Evolutionary conservation across 2,329 filamentous ascomycete species (phyloP).

Genomic region (Pseudogymnoascus sp.): DNA sequence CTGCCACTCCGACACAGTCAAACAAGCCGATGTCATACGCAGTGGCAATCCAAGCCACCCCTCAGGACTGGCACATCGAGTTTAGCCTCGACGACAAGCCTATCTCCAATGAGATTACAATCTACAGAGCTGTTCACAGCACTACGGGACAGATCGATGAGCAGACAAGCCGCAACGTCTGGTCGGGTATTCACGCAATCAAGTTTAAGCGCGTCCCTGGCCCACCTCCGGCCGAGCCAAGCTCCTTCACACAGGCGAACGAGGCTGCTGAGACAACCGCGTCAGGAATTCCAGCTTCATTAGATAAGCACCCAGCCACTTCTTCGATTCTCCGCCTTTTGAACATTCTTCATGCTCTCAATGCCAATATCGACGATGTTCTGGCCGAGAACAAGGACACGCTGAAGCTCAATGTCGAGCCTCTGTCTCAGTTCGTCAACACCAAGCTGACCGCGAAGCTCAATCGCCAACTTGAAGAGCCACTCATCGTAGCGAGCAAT

Average conservation of each 20-base stretch:
- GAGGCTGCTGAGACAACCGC: slow-evolving; percentile 47
- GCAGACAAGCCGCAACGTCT: slow-evolving; percentile 67
- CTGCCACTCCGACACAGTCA: slow-evolving; percentile 40
- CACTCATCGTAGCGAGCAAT: slow-evolving; percentile 91
- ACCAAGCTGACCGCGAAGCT: slow-evolving; percentile 97
- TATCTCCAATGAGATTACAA: slow-evolving; percentile 85
- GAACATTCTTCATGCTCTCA: slow-evolving; percentile 85
- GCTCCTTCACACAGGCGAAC: slow-evolving; percentile 49
- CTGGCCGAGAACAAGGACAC: slow-evolving; percentile 68
- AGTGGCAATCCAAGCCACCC: slow-evolving; percentile 69
- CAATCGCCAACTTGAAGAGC: slow-evolving; percentile 93
- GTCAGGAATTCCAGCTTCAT: slow-evolving; percentile 64
- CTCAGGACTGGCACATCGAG: slow-evolving; percentile 95
- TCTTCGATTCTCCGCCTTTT: slow-evolving; percentile 81
- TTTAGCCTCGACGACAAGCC: slow-evolving; percentile 81
- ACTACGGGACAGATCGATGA: slow-evolving; percentile 53
- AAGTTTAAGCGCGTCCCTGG: slow-evolving; percentile 84
- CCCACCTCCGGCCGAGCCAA: slow-evolving; percentile 67
- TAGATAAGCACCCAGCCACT: slow-evolving; percentile 76
- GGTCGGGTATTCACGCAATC: slow-evolving; percentile 84
- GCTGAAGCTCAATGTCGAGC: slow-evolving; percentile 68
- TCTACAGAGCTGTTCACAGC: slow-evolving; percentile 83
- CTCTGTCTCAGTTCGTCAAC: slow-evolving; percentile 91
- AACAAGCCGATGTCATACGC: slow-evolving; percentile 73
- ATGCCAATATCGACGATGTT: slow-evolving; percentile 88